Evolutionary conservation across 441 rosid genomes (phyloP).

Genomic region (Gossypium davidsonii): DNA sequence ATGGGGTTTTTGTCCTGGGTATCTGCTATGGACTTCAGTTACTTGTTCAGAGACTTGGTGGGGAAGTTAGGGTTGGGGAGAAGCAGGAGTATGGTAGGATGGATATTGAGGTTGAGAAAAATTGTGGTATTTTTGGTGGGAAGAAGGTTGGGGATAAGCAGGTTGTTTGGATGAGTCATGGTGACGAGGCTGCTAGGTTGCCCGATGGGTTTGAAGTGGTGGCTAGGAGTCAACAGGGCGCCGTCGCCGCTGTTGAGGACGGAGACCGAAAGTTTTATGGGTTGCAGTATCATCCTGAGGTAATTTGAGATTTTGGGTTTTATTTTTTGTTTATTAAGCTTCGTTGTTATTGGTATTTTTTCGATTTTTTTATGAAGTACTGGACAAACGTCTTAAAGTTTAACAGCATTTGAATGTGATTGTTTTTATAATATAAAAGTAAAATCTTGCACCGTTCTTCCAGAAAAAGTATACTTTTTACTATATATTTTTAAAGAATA

Average conservation of each 20-base stretch:
- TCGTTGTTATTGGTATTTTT: background rate
- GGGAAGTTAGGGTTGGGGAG: constrained; percentile 63
- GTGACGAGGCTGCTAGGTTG: constrained; percentile 63
- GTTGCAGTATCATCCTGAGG: constrained; percentile 94
- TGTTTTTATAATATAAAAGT: background rate
- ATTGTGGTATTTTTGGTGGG: constrained; percentile 51
- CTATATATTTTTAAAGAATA: background rate
- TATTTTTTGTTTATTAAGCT: background rate
- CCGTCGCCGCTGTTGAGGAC: constrained; percentile 74
- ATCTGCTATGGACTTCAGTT: constrained; percentile 81
- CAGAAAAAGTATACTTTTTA: background rate
- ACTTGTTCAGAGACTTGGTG: constrained; percentile 77
- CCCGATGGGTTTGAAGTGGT: constrained; percentile 74
- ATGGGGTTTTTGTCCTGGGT: constrained; percentile 58
- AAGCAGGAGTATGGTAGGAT: constrained; percentile 88
- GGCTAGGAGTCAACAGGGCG: constrained; percentile 72
- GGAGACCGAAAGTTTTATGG: constrained; percentile 60
- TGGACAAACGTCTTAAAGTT: background rate
- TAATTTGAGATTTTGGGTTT: constrained; percentile 15
- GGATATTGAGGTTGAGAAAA: constrained; percentile 66
- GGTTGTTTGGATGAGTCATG: constrained; percentile 96
- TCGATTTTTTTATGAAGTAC: too few species aligned
- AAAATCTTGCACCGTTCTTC: background rate
- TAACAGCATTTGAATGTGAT: background rate
- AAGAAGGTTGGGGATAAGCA: constrained; percentile 58